phyloP scores from a whole-genome alignment of 2,329 filamentous ascomycete species.

The Trichophyton verrucosum region DNA sequence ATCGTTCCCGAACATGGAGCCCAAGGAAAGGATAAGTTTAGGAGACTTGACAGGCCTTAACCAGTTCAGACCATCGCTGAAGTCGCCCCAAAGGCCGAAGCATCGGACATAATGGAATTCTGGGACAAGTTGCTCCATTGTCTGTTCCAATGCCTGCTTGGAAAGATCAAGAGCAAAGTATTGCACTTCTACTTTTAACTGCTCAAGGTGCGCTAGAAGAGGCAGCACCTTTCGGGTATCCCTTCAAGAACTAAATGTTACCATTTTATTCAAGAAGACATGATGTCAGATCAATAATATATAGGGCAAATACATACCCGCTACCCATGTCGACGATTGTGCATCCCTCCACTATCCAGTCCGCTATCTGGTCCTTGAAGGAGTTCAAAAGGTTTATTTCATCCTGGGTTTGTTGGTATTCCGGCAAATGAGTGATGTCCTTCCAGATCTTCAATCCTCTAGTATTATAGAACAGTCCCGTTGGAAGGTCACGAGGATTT shows the following conservation, averaged over 20 bases:
- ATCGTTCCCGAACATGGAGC: slow-evolving; percentile 7
- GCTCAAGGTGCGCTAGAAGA: neutral
- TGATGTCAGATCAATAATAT: neutral
- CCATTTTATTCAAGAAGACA: neutral
- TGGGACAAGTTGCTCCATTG: neutral
- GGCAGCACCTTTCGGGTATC: slow-evolving; percentile 4
- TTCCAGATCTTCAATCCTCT: slow-evolving; percentile 2
- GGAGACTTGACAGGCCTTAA: neutral
- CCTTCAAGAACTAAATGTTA: neutral
- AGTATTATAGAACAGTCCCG: slow-evolving; percentile 1
- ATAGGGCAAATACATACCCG: neutral
- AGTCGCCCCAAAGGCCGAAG: slow-evolving; percentile 5
- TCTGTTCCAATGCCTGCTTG: neutral
- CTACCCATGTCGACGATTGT: slow-evolving; percentile 6
- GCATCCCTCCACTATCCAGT: neutral
- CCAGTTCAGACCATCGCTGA: slow-evolving; percentile 5
- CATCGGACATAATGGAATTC: neutral
- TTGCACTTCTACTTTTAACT: neutral
- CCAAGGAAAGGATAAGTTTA: slow-evolving; percentile 4
- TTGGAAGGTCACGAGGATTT: neutral
- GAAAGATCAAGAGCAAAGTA: slow-evolving; percentile 7
- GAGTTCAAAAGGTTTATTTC: slow-evolving; percentile 1
- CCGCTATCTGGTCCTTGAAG: neutral
- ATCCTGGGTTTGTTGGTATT: slow-evolving; percentile 4
- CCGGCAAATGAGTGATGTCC: slow-evolving; percentile 1